Conservation (phyloP, 1,284 basidiomycete species). For the Cystobasidium slooffiae region DNA sequence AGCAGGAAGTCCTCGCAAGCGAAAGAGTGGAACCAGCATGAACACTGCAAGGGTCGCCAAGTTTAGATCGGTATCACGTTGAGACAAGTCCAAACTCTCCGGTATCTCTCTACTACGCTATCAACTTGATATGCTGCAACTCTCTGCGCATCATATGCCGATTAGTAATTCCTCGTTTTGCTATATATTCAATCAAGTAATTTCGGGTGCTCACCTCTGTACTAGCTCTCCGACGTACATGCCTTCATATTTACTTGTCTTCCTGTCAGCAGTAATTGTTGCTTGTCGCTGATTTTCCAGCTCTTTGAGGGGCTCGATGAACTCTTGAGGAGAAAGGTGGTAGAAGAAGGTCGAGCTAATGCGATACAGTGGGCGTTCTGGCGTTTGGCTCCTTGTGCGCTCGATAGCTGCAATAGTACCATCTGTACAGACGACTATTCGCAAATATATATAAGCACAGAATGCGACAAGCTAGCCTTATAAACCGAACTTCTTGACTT, state of each 20-base stretch:
- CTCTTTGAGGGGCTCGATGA: conserved; percentile 32
- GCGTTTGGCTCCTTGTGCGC: conserved; percentile 64
- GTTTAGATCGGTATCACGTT: neutral
- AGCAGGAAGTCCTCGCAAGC: neutral
- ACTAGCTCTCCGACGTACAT: conserved; percentile 43
- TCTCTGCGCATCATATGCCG: conserved; percentile 13
- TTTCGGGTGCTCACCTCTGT: conserved; percentile 13
- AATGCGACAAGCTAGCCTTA: neutral
- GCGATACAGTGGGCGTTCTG: conserved; percentile 79
- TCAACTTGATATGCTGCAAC: conserved; percentile 36
- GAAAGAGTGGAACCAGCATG: too few relatives aligned
- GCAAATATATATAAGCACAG: neutral
- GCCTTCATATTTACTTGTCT: conserved; percentile 12
- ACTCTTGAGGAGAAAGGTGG: conserved; percentile 73
- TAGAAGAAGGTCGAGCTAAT: conserved; percentile 95
- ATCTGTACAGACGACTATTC: conserved; percentile 75
- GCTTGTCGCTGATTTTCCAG: conserved; percentile 8
- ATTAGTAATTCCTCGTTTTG: neutral
- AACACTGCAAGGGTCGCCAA: neutral
- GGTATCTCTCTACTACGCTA: conserved; percentile 12
- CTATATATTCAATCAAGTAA: neutral
- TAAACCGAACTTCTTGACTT: neutral
- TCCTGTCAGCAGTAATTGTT: conserved; percentile 10
- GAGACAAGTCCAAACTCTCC: neutral
- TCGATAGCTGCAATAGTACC: conserved; percentile 72